Conservation (phyloP, 1,284 basidiomycete genomes). For the Peniophora sp. region DNA sequence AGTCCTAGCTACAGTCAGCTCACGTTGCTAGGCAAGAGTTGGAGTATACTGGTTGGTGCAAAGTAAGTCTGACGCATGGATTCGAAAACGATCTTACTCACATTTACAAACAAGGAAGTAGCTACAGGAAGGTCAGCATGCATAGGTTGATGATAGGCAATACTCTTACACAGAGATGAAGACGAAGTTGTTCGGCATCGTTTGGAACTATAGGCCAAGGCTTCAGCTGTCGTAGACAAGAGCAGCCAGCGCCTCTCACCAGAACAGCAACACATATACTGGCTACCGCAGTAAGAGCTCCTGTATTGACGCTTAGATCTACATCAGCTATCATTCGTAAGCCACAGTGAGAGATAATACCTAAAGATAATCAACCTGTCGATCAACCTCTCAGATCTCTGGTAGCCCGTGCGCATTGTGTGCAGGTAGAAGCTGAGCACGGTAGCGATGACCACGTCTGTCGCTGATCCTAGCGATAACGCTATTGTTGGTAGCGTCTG, state of each 20-base stretch:
- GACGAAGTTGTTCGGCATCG: constrained; percentile 45
- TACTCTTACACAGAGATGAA: constrained; percentile 53
- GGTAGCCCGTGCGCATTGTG: constrained; percentile 37
- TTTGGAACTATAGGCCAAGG: constrained; percentile 40
- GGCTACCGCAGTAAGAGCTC: constrained; percentile 53
- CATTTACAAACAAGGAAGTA: no score
- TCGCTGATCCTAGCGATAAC: constrained; percentile 33
- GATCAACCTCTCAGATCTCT: no score
- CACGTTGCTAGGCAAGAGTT: constrained; percentile 65
- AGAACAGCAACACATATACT: constrained; percentile 50
- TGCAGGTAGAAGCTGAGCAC: constrained; percentile 46
- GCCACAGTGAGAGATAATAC: no score
- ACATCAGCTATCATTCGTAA: no score
- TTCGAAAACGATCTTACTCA: constrained; percentile 19
- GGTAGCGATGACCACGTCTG: constrained; percentile 39
- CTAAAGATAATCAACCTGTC: no score
- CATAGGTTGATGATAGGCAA: no score
- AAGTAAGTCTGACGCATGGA: constrained; percentile 1
- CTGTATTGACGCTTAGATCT: constrained; percentile 54
- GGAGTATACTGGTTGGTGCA: constrained; percentile 47
- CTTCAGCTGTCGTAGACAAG: not conserved
- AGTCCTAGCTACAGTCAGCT: no score
- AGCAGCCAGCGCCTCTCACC: constrained; percentile 36
- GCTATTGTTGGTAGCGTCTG: no score
- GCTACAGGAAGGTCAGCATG: no score